Evolutionary conservation across 164 flowering plant genomes (phyloP).

Genomic region (Paratinospora sagittata): DNA sequence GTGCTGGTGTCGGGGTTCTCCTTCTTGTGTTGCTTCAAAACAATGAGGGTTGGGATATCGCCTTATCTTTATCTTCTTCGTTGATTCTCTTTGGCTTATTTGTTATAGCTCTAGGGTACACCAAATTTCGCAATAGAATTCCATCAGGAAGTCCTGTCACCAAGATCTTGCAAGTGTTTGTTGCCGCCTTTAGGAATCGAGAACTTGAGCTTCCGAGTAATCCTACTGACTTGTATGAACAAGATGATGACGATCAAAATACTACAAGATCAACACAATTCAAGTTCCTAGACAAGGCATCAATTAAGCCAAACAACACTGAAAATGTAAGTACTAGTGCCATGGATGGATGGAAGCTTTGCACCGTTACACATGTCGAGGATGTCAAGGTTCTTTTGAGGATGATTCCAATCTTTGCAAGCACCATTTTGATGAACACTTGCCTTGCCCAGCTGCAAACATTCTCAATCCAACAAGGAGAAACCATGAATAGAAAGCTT

Average conservation of each 20-base stretch:
- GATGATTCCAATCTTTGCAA: constrained; percentile 43
- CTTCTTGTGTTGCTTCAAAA: constrained; percentile 36
- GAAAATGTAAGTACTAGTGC: background rate
- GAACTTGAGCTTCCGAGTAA: constrained; percentile 7
- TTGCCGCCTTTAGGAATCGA: constrained; percentile 17
- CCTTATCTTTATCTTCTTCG: constrained; percentile 7
- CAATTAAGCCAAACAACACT: background rate
- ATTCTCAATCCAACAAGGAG: constrained; percentile 57
- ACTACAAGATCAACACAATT: constrained; percentile 8
- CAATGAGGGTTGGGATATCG: constrained; percentile 25
- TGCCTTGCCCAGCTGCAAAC: constrained; percentile 57
- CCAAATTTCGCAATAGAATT: constrained; percentile 16
- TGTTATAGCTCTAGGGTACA: constrained; percentile 7
- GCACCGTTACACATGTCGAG: constrained; percentile 42
- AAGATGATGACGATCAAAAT: background rate
- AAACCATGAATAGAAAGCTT: constrained; percentile 37
- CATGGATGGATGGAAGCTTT: constrained; percentile 32
- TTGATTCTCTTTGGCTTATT: constrained; percentile 11
- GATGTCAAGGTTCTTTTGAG: constrained; percentile 45
- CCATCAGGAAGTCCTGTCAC: constrained; percentile 20
- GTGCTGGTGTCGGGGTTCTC: constrained; percentile 30
- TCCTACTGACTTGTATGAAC: background rate
- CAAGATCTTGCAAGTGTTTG: constrained; percentile 17
- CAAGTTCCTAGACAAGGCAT: constrained; percentile 17
- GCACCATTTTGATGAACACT: constrained; percentile 58